A percentile compares a stretch with the other conserved stretches of the same genome.
Conservation (phyloP, 441 rosid species). For the Jatropha multifida region DNA sequence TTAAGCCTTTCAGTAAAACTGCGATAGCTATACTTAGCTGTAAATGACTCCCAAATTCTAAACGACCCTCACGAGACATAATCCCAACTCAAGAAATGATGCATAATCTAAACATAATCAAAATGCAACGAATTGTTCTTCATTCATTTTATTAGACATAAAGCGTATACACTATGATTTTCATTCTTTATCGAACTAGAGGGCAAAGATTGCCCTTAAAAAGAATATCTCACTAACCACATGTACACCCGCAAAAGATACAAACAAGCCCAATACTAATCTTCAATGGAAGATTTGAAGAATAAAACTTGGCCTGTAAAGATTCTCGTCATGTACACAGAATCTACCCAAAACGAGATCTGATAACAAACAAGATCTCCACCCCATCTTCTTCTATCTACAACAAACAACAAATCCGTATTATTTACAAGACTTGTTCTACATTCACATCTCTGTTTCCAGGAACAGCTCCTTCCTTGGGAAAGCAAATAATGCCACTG, state of each 20-base stretch:
- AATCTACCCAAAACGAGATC: constrained; percentile 17
- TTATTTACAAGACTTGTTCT: constrained; percentile 12
- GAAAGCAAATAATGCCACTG: constrained; percentile 55
- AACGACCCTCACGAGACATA: not conserved
- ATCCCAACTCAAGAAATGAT: not conserved
- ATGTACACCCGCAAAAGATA: constrained; percentile 21
- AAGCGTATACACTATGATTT: constrained; percentile 6
- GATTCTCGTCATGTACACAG: constrained; percentile 30
- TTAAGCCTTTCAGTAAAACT: too few species aligned
- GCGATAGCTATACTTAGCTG: not conserved
- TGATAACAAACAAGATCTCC: constrained; percentile 11
- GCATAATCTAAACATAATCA: not conserved
- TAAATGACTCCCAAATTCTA: not conserved
- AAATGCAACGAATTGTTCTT: not conserved
- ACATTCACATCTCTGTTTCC: constrained; percentile 19
- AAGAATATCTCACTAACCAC: constrained; percentile 14
- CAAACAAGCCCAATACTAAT: constrained; percentile 23
- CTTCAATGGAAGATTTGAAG: constrained; percentile 50
- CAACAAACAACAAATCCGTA: constrained; percentile 18
- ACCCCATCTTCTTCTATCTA: constrained; percentile 5
- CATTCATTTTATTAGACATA: constrained; percentile 6
- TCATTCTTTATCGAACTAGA: constrained; percentile 13
- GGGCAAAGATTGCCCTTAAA: constrained; percentile 29
- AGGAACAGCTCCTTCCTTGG: constrained; percentile 31
- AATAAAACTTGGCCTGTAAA: constrained; percentile 25